Evolutionary conservation across 192 early-diverging fungal species (phyloP).

Genomic region (Piromyces finnis): DNA sequence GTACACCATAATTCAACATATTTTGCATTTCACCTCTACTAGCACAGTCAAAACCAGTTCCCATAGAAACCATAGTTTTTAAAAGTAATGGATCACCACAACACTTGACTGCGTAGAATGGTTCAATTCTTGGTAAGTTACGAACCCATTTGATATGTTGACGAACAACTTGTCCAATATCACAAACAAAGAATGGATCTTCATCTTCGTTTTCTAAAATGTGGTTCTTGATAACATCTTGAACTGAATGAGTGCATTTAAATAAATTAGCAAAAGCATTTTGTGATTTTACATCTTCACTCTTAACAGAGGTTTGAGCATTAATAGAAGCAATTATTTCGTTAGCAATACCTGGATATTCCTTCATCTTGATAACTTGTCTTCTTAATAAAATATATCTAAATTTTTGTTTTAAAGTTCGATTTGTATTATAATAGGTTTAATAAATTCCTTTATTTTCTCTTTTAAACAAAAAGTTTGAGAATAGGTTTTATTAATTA

Average conservation of each 20-base stretch:
- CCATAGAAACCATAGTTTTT: constrained; percentile 58
- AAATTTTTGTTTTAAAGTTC: too few species aligned
- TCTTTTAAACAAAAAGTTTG: too few species aligned
- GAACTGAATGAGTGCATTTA: background rate
- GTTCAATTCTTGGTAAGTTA: constrained; percentile 80
- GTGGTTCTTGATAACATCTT: background rate
- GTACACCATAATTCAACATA: constrained; percentile 52
- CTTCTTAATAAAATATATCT: too few species aligned
- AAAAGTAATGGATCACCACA: constrained; percentile 80
- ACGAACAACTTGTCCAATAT: constrained; percentile 77
- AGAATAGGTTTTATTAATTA: background rate
- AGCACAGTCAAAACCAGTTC: constrained; percentile 96
- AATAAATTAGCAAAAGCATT: background rate
- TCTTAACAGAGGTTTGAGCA: background rate
- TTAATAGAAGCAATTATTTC: background rate
- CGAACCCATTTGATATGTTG: constrained; percentile 71
- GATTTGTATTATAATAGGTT: too few species aligned
- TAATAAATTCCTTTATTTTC: too few species aligned
- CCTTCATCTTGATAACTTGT: background rate
- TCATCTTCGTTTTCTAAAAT: constrained; percentile 5
- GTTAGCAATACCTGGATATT: background rate
- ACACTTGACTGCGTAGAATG: constrained; percentile 96
- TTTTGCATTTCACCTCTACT: constrained; percentile 70
- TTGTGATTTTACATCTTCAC: background rate
- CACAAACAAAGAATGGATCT: constrained; percentile 89